These are phyloP conservation scores for Gossypium davidsonii DNA, from an alignment of 441 rosid genomes.

Conservation along the genomic window DNA sequence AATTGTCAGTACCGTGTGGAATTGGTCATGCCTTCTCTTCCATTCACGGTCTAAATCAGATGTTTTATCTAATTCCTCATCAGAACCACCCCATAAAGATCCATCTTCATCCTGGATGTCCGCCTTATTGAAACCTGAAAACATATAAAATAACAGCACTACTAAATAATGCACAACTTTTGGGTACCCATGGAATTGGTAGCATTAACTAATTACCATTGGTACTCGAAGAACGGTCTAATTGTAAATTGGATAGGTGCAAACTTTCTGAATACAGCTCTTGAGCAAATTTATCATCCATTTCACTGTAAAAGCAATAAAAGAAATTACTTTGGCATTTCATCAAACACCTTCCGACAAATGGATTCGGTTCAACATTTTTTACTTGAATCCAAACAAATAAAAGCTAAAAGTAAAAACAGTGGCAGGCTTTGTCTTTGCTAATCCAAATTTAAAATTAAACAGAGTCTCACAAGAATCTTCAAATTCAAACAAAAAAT, in stretches of 20 bases:
- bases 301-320: conserved; percentile 13
- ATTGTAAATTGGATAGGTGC: conserved; percentile 22
- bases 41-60: conserved; percentile 41
- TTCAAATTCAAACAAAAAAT: not conserved
- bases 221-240: conserved; percentile 15
- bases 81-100: conserved; percentile 36
- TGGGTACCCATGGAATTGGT: not conserved
- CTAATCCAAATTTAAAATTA: not conserved
- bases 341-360: conserved; percentile 3
- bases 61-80: conserved; percentile 36
- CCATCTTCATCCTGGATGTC: conserved; percentile 29
- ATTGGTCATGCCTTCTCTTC: conserved; percentile 36
- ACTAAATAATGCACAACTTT: not conserved
- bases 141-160: not conserved
- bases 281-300: conserved; percentile 30
- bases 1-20: conserved; percentile 35
- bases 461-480: not conserved
- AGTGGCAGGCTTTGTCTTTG: not conserved
- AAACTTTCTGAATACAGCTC: conserved; percentile 42
- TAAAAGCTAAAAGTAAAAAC: not conserved
- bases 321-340: not conserved
- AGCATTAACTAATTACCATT: conserved; percentile 9
- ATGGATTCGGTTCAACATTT: not conserved
- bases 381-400: not conserved
- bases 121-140: conserved; percentile 16